phyloP scores from a whole-genome alignment of 257 asterid species.

The Craterostigma plantagineum region DNA sequence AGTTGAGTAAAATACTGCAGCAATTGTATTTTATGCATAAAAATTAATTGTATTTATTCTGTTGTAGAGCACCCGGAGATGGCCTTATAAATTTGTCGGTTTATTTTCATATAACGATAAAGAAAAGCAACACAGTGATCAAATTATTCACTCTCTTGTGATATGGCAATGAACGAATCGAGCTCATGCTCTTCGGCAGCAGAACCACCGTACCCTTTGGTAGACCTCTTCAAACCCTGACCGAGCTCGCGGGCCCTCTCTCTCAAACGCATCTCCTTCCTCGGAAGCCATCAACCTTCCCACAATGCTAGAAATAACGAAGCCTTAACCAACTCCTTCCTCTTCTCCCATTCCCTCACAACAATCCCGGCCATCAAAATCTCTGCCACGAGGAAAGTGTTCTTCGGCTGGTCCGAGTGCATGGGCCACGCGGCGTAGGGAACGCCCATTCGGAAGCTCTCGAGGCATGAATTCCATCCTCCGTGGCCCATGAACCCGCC shows the following conservation, averaged over 20 bases:
- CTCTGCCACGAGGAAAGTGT: constrained; percentile 11
- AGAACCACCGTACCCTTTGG: constrained; percentile 21
- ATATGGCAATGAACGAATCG: constrained; percentile 18
- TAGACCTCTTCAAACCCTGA: constrained; percentile 8
- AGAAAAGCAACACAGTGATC: too few relatives aligned
- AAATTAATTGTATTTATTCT: too few relatives aligned
- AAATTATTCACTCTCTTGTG: not conserved
- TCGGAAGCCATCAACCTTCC: constrained; percentile 24
- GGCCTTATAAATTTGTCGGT: too few relatives aligned
- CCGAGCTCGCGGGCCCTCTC: constrained; percentile 19
- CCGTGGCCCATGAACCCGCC: constrained; percentile 36
- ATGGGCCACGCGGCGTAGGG: constrained; percentile 34
- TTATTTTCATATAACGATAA: too few relatives aligned
- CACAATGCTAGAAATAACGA: constrained; percentile 20
- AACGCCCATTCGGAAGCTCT: constrained; percentile 23
- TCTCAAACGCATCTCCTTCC: constrained; percentile 30
- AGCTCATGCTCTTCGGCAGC: constrained; percentile 9
- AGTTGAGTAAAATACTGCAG: too few relatives aligned
- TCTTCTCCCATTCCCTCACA: constrained; percentile 20
- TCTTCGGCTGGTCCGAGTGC: constrained; percentile 32
- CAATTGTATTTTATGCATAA: too few relatives aligned
- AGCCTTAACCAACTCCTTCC: constrained; percentile 18
- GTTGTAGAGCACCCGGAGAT: too few relatives aligned
- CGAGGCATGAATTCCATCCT: constrained; percentile 33
- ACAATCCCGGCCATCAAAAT: constrained; percentile 14